These are phyloP conservation scores for Lentinula boryana DNA, from an alignment of 768 basidiomycete species.

Conservation along the genomic window DNA sequence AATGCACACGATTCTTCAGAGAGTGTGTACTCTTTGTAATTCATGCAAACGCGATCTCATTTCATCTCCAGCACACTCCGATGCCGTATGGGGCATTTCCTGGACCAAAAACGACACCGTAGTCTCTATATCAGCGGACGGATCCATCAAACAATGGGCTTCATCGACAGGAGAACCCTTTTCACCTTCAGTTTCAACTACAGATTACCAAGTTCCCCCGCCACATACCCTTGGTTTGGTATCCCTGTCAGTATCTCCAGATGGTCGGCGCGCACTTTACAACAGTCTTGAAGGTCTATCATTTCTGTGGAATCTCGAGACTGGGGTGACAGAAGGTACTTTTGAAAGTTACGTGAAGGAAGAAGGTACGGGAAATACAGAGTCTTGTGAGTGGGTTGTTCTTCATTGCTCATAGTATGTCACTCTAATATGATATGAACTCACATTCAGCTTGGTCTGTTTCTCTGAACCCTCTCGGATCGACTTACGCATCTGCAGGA, in stretches of 20 bases:
- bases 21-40: conserved; percentile 39
- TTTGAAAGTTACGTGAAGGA: conserved; percentile 68
- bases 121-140: conserved; percentile 74
- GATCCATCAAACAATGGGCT: conserved; percentile 69
- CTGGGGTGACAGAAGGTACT: conserved; percentile 52
- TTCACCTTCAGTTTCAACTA: conserved; percentile 17
- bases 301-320: conserved; percentile 63
- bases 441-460: conserved; percentile 67
- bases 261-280: conserved; percentile 63
- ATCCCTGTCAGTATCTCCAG: conserved; percentile 66
- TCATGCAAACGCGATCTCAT: conserved; percentile 9
- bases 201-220: conserved; percentile 28
- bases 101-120: conserved; percentile 66
- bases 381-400: conserved; percentile 53
- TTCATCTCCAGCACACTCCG: conserved; percentile 58
- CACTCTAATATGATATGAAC: no score
- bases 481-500: conserved; percentile 70
- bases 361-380: conserved; percentile 37
- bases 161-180: conserved; percentile 58
- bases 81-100: conserved; percentile 71
- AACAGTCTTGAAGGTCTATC: conserved; percentile 86
- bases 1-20: conserved; percentile 72
- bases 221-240: conserved; percentile 82
- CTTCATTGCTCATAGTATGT: no score
- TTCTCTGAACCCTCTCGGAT: conserved; percentile 73